Conservation (phyloP, 192 early-diverging fungal genomes). For the Allomyces javanicus region DNA sequence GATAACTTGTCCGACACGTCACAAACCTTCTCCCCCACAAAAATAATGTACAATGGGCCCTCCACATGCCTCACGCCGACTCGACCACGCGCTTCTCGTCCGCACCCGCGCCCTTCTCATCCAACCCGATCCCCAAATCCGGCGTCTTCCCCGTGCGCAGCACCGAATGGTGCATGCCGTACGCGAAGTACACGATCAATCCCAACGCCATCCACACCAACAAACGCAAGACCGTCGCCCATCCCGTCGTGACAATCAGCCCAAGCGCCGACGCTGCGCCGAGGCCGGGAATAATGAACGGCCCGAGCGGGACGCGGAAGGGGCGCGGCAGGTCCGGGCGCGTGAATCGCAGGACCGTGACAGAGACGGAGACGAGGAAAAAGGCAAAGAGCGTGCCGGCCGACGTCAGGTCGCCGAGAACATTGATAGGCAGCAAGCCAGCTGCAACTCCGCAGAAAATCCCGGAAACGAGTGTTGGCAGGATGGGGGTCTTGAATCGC, state of each 20-base stretch:
- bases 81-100: no score
- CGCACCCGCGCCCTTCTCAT: no score
- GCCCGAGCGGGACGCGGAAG: background rate
- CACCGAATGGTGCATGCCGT: slow-evolving; percentile 41
- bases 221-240: background rate
- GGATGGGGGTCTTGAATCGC: background rate
- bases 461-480: background rate
- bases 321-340: background rate
- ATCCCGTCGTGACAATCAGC: background rate
- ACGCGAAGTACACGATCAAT: slow-evolving; percentile 17
- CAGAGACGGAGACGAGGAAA: background rate
- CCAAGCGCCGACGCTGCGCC: background rate
- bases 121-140: no score
- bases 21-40: no score
- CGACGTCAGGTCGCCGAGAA: background rate
- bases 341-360: background rate
- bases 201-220: background rate
- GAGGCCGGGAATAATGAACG: background rate
- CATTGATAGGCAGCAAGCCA: background rate
- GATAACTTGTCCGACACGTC: no score
- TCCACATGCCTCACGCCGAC: no score
- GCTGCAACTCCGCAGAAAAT: background rate
- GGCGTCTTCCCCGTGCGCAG: slow-evolving; percentile 6
- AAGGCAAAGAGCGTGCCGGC: background rate
- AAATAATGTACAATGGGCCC: no score